A percentile compares a stretch with the other conserved stretches of the same genome.
Evolutionary conservation across 2,329 filamentous ascomycete genomes (phyloP).

Genomic region (Teratosphaeria destructans): DNA sequence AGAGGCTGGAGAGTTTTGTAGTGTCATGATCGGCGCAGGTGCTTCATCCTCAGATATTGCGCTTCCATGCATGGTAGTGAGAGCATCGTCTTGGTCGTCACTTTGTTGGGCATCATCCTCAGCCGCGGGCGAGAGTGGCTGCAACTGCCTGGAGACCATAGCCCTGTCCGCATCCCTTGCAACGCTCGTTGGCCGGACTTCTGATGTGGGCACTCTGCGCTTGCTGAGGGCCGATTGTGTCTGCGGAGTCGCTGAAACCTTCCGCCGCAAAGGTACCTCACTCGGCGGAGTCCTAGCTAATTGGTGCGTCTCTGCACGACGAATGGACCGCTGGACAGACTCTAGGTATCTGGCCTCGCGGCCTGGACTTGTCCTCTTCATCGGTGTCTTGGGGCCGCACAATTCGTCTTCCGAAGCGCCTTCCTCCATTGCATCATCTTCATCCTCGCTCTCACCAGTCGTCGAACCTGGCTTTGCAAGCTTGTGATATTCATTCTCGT

Average conservation of each 20-base stretch:
- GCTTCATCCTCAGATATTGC: neutral
- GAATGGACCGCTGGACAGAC: slow-evolving; percentile 9
- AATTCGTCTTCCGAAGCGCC: slow-evolving; percentile 22
- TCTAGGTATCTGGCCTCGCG: slow-evolving; percentile 7
- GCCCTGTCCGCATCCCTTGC: slow-evolving; percentile 12
- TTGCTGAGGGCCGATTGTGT: slow-evolving; percentile 16
- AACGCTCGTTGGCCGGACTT: slow-evolving; percentile 15
- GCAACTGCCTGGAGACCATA: slow-evolving; percentile 16
- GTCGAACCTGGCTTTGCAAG: neutral
- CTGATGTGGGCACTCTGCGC: slow-evolving; percentile 10
- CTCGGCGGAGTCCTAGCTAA: neutral
- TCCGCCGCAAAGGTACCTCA: slow-evolving; percentile 2
- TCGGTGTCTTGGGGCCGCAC: slow-evolving; percentile 23
- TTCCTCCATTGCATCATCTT: slow-evolving; percentile 6
- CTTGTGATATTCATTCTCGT: slow-evolving; percentile 7
- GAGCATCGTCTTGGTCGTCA: neutral
- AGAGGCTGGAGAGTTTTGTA: neutral
- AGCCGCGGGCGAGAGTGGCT: slow-evolving; percentile 1
- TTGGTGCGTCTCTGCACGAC: neutral
- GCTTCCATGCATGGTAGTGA: neutral
- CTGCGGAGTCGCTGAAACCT: slow-evolving; percentile 14
- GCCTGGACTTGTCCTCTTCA: slow-evolving; percentile 17
- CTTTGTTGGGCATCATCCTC: neutral
- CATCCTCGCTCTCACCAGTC: neutral
- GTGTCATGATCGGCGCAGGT: neutral